phyloP scores from a whole-genome alignment of 1,284 basidiomycete species.

The Sporisorium sorghi region DNA sequence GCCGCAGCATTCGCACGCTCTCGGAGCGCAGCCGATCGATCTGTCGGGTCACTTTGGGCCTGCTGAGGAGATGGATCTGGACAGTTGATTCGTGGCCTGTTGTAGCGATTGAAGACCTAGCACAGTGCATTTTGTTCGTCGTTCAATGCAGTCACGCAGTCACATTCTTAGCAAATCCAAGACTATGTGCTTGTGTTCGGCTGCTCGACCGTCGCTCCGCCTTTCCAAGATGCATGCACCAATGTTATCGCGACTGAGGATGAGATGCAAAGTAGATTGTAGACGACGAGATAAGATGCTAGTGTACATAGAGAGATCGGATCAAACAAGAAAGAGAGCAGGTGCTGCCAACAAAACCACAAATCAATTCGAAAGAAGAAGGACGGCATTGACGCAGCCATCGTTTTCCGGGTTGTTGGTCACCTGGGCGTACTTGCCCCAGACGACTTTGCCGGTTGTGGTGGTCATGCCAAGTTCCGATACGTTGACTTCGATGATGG shows the following conservation, averaged over 20 bases:
- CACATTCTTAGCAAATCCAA: too few species aligned
- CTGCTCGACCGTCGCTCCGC: not conserved
- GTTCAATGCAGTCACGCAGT: too few species aligned
- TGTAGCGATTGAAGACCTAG: not conserved
- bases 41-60: slow-evolving; percentile 27
- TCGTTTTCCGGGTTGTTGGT: slow-evolving; percentile 71
- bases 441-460: slow-evolving; percentile 90
- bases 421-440: slow-evolving; percentile 91
- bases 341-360: not conserved
- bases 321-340: slow-evolving; percentile 2
- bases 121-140: not conserved
- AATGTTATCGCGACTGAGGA: not conserved
- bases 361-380: slow-evolving; percentile 57
- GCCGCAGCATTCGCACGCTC: slow-evolving; percentile 1
- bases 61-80: slow-evolving; percentile 50
- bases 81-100: slow-evolving; percentile 11
- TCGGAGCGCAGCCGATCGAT: slow-evolving; percentile 38
- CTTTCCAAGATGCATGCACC: too few species aligned
- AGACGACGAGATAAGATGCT: slow-evolving; percentile 20
- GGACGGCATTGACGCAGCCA: slow-evolving; percentile 65
- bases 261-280: slow-evolving; percentile 12
- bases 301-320: slow-evolving; percentile 27
- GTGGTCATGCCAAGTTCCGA: slow-evolving; percentile 85
- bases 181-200: not conserved
- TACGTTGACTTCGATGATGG: slow-evolving; percentile 96